These are phyloP conservation scores for Rosa chinensis DNA, from an alignment of 306 rosid species.

Conservation along the genomic window DNA sequence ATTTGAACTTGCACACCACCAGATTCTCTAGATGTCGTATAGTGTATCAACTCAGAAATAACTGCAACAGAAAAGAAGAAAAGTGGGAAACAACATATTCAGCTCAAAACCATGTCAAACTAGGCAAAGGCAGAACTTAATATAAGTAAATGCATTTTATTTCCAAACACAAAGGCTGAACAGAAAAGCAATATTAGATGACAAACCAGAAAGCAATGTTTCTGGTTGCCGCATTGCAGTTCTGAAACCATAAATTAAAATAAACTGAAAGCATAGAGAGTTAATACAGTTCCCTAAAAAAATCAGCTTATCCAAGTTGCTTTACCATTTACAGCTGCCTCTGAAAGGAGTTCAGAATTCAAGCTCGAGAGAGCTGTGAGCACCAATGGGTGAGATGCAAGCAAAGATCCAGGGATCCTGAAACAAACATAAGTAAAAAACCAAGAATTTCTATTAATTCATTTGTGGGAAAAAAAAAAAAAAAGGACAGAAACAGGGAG, in stretches of 20 bases:
- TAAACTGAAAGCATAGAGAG: neutral
- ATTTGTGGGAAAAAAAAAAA: neutral
- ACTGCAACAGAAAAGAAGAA: conserved; percentile 53
- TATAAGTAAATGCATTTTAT: neutral
- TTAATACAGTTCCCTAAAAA: neutral
- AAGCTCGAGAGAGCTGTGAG: conserved; percentile 90
- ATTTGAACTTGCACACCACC: conserved; percentile 71
- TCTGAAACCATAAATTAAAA: neutral
- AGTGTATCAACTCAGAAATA: conserved; percentile 94
- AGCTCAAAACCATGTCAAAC: conserved; percentile 10
- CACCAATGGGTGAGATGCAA: conserved; percentile 90
- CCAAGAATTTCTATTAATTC: neutral
- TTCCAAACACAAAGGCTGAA: neutral
- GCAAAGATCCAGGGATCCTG: conserved; percentile 92
- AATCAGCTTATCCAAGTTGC: conserved; percentile 3
- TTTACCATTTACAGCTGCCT: conserved; percentile 97
- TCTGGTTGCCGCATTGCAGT: neutral
- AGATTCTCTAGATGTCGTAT: conserved; percentile 67
- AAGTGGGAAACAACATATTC: neutral
- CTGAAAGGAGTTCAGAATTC: conserved; percentile 84
- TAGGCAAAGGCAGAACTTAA: neutral
- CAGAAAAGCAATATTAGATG: neutral
- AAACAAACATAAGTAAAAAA: conserved; percentile 32
- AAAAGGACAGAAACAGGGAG: too few relatives aligned
- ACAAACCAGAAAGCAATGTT: neutral